Percentiles rank a stretch among this genome's conserved stretches.
Conservation (phyloP, 2,329 filamentous ascomycete species). For the Elsinoe fawcettii region DNA sequence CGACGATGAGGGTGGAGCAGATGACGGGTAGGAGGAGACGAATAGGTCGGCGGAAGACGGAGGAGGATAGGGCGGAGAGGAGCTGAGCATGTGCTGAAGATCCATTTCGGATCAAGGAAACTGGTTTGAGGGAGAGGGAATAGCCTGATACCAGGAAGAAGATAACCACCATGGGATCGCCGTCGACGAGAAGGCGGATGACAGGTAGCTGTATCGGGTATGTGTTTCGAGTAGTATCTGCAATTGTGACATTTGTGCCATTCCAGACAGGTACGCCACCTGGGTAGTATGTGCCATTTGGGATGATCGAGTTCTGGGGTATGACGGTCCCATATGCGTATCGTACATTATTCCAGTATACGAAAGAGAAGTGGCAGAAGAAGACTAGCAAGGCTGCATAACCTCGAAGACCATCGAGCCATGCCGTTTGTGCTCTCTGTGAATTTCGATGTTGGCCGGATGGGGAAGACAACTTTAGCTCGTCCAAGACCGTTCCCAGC, state of each 20-base stretch:
- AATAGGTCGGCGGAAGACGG: conserved; percentile 21
- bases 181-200: conserved; percentile 48
- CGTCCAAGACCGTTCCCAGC: conserved; percentile 3
- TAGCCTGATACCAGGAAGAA: conserved; percentile 58
- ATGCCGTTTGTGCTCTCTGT: conserved; percentile 40
- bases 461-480: background rate
- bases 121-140: conserved; percentile 43
- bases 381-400: conserved; percentile 62
- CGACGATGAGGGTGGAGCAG: conserved; percentile 20
- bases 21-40: conserved; percentile 21
- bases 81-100: conserved; percentile 21
- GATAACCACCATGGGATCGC: conserved; percentile 50
- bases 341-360: conserved; percentile 16
- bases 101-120: conserved; percentile 26
- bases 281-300: conserved; percentile 22
- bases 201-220: conserved; percentile 43
- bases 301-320: conserved; percentile 18
- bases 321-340: conserved; percentile 16
- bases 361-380: conserved; percentile 48
- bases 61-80: conserved; percentile 17
- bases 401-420: conserved; percentile 58
- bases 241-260: background rate
- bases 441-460: background rate
- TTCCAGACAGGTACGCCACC: conserved; percentile 25
- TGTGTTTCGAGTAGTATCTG: background rate